phyloP scores from a whole-genome alignment of 306 rosid species.

The Arachis stenosperma region DNA sequence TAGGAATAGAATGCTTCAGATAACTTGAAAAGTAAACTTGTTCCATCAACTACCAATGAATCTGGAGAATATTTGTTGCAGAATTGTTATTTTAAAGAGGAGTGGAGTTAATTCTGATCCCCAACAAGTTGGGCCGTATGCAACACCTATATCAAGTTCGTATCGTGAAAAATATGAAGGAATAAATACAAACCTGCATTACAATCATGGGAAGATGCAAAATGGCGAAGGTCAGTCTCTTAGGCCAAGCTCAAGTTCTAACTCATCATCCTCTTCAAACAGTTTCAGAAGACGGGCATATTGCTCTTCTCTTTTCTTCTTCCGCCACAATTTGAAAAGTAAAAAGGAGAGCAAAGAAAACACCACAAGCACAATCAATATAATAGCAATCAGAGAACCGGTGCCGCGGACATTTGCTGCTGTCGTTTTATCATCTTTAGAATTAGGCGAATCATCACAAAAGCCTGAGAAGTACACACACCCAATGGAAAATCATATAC shows the following conservation, averaged over 20 bases:
- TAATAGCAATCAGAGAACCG: conserved; percentile 45
- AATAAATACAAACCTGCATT: conserved; percentile 49
- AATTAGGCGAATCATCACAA: conserved; percentile 50
- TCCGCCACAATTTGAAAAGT: conserved; percentile 75
- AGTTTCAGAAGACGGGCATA: conserved; percentile 76
- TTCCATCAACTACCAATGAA: conserved; percentile 18
- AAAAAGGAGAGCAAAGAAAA: conserved; percentile 44
- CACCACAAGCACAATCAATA: conserved; percentile 48
- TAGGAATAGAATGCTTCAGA: neutral
- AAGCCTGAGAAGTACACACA: conserved; percentile 47
- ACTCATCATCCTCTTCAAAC: conserved; percentile 88
- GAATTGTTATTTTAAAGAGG: neutral
- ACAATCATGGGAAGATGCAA: conserved; percentile 29
- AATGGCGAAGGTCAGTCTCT: conserved; percentile 47
- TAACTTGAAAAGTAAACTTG: neutral
- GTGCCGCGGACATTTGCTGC: conserved; percentile 39
- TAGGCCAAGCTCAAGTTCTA: conserved; percentile 88
- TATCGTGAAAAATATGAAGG: neutral
- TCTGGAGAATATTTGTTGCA: neutral
- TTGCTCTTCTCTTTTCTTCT: conserved; percentile 86
- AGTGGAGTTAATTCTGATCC: neutral
- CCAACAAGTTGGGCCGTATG: neutral
- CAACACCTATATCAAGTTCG: neutral
- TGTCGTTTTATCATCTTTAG: conserved; percentile 39
- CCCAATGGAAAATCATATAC: conserved; percentile 15